These are phyloP conservation scores for Tylopilus plumbeoviolaceoides DNA, from an alignment of 768 basidiomycete genomes.

Conservation along the genomic window DNA sequence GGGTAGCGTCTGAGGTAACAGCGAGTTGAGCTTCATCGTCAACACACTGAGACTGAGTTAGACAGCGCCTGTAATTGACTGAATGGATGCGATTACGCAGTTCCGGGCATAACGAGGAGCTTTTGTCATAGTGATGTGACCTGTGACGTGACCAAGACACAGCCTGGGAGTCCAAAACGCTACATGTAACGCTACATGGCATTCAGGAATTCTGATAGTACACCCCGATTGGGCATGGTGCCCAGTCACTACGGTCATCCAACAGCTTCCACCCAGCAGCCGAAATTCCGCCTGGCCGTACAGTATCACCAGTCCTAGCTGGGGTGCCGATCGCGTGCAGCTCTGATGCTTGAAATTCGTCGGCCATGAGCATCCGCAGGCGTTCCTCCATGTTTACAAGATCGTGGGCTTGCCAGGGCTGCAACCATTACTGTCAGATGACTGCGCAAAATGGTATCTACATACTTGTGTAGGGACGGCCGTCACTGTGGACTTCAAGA, in stretches of 20 bases:
- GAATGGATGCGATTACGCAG: conserved; percentile 19
- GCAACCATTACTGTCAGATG: conserved; percentile 1
- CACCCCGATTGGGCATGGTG: conserved; percentile 66
- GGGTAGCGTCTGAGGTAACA: conserved; percentile 52
- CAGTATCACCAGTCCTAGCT: neutral
- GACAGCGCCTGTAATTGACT: neutral
- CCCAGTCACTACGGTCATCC: conserved; percentile 46
- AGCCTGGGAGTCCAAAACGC: neutral
- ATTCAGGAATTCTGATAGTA: conserved; percentile 21
- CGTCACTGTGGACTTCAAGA: conserved; percentile 11
- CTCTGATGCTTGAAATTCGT: conserved; percentile 4
- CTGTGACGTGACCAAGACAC: conserved; percentile 16
- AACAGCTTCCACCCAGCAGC: conserved; percentile 53
- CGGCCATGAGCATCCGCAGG: conserved; percentile 35
- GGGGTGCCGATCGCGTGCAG: neutral
- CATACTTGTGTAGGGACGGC: conserved; percentile 17
- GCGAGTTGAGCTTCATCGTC: conserved; percentile 47
- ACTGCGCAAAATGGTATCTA: neutral
- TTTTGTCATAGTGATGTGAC: conserved; percentile 18
- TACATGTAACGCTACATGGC: conserved; percentile 1
- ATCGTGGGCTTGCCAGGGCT: conserved; percentile 52
- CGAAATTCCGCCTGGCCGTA: neutral
- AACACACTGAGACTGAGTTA: neutral
- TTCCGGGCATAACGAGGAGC: conserved; percentile 6
- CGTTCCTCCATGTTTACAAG: conserved; percentile 55